These are phyloP conservation scores for Scenedesmus sp. DNA, from an alignment of 163 green algal species.

Conservation along the genomic window DNA sequence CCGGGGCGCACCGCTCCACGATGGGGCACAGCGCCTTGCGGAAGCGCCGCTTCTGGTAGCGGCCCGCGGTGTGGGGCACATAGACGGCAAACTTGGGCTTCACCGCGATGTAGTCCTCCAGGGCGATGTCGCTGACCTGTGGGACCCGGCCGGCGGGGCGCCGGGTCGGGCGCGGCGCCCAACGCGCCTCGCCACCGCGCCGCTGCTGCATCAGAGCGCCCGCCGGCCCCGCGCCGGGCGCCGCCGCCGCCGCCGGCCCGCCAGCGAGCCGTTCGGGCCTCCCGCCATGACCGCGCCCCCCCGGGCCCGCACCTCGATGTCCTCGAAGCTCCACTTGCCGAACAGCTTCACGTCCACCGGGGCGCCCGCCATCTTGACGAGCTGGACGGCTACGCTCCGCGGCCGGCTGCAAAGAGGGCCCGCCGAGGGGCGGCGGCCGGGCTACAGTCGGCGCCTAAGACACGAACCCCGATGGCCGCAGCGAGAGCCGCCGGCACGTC, in stretches of 20 bases:
- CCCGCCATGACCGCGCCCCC: neutral
- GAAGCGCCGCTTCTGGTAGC: conserved; percentile 99
- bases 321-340: conserved; percentile 95
- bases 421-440: too few species aligned
- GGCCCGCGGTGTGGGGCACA: conserved; percentile 97
- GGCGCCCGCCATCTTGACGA: conserved; percentile 42
- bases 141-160: neutral
- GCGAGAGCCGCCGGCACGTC: too few species aligned
- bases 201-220: too few species aligned
- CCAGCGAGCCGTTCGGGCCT: neutral
- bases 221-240: too few species aligned
- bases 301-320: conserved; percentile 94
- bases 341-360: conserved; percentile 92
- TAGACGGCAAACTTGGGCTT: conserved; percentile 96
- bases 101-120: conserved; percentile 99
- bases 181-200: too few species aligned
- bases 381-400: too few species aligned
- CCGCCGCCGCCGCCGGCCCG: too few species aligned
- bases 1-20: conserved; percentile 92
- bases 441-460: too few species aligned
- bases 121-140: conserved; percentile 97
- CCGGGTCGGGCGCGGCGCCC: too few species aligned
- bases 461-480: too few species aligned
- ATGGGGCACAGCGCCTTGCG: conserved; percentile 99
- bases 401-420: too few species aligned